Base-by-base conservation (phyloP, 169 alveolate species). In the Cryptosporidium felis region DNA sequence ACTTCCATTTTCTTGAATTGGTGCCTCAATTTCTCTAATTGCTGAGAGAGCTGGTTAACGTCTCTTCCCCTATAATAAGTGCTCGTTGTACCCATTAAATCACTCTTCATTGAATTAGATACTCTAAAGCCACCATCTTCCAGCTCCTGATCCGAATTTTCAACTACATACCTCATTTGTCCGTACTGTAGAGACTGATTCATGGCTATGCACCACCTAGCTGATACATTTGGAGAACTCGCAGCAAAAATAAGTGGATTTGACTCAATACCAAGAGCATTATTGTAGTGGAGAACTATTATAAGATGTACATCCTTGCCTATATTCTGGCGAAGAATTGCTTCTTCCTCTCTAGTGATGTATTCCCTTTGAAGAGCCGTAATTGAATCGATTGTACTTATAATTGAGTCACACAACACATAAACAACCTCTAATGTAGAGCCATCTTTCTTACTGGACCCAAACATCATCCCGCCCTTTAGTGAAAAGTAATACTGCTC, bases 141-240 rank as follows among this genome's bases (percentile, higher is more conserved):
- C 34, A 74, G 32, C 23, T 74, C 85, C n/a, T 67, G 49, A 28
- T 74, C 85, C 26, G 67, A 74, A 34, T 74, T 53, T 18, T 74
- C 85, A 1, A 40, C 18, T n/a, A 56, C 56, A 74, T 38, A 34
- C 42, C 85, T 74, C 85, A 74, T 74, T 36, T 74, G 85, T 5
- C 85, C 85, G 40, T 74, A 74, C 36, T 74, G 85, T 32, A 74
- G 16, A 36, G 85, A 53, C 28, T 74, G 65, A 23, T 74, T 74
- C 67, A 74, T 53, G 6, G 85, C 85, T 21, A 74, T 74, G 41
- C 85, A 74, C 85, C 85, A 74, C n/a, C 85, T 49, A 14, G 85
- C 65, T 16, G 85, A 49, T 23, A 74, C 85, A 74, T 51, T 74
- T 74, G 85, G 67, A 6, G 85, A 74, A 34, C 85, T 74, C 41